Evolutionary conservation across 1,284 basidiomycete species (phyloP).

Genomic region (Apiotrichum domesticum): DNA sequence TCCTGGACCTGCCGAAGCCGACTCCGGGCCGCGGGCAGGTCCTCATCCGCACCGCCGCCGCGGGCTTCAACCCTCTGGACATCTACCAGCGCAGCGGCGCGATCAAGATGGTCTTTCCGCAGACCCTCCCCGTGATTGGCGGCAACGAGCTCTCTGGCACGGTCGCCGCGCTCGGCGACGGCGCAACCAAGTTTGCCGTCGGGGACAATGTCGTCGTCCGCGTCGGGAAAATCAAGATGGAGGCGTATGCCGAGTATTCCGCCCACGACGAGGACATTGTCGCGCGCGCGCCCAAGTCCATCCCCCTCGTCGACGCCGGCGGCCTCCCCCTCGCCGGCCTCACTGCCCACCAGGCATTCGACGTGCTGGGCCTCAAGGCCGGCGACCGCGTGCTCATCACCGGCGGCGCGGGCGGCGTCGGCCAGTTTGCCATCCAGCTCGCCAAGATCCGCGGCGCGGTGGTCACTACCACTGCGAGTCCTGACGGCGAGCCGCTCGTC

Average conservation of each 20-base stretch:
- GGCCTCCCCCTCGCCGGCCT: constrained; percentile 21
- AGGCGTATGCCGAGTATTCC: constrained; percentile 47
- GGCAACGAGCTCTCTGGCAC: constrained; percentile 47
- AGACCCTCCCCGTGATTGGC: constrained; percentile 5
- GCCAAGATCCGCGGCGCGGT: constrained; percentile 48
- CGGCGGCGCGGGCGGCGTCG: constrained; percentile 49
- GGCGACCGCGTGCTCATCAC: constrained; percentile 45
- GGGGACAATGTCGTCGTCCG: constrained; percentile 51
- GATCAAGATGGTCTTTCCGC: constrained; percentile 20
- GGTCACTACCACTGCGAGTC: constrained; percentile 48
- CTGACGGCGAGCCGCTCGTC: constrained; percentile 46
- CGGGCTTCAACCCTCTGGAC: constrained; percentile 38
- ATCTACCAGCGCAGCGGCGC: constrained; percentile 14
- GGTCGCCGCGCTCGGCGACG: constrained; percentile 43
- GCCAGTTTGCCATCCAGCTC: constrained; percentile 50
- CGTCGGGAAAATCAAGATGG: constrained; percentile 42
- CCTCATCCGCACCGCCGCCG: constrained; percentile 8
- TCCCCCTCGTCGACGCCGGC: constrained; percentile 13
- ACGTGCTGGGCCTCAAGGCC: constrained; percentile 12
- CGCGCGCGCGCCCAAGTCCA: constrained; percentile 12
- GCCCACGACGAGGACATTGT: constrained; percentile 10
- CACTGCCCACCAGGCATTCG: constrained; percentile 18
- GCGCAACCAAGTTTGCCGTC: constrained; percentile 17
- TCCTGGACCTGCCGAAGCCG: constrained; percentile 10
- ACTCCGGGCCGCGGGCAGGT: constrained; percentile 7